Base-by-base conservation (phyloP, 2,329 filamentous ascomycete species). In the Arthrobotrys megalospora region DNA sequence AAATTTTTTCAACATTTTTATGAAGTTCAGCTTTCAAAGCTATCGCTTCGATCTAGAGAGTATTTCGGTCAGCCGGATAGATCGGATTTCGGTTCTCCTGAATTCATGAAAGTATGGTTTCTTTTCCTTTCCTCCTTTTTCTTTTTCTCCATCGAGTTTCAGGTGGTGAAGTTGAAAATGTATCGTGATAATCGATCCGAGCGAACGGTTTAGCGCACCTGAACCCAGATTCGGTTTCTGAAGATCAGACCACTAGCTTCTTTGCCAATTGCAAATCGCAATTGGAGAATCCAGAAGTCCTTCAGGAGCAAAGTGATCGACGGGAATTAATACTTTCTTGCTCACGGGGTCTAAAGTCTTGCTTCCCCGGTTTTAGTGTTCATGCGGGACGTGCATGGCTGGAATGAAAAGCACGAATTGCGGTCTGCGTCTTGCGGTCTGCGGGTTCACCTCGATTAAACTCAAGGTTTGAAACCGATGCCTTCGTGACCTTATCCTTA, bases 291-390 rank as follows among this genome's bases (percentile, higher is more conserved):
- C 28, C 11, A 38, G 16, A 67, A 38, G 38, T 38, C 36, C 14
- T 58, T 68, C 65, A 69, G 58, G 60, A 62, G 50, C 38, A 77
- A 45, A 70, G 32, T 47, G 73, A 77, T 77, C 73, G 60, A 45
- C 73, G 58, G 24, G 34, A n/a, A 21, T 66, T 60, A 62, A 66
- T 77, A 77, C 73, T 24, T 68, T 66, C 60, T 65, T 50, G 73
- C 63, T 47, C 45, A 48, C 28, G 58, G 63, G 70, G 50, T 68
- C 55, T 45, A 28, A 21, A 24, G n/a, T 48, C 55, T 28, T 60
- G 48, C 73, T 70, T 66, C 65, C 72, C 65, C 50, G 58, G 73
- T 53, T 71, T 77, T 60, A 60, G 16, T 60, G 36, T 60, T 60
- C 36, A 60, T 60, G 55, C 55, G 55, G 36, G 36, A 60, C 19